Evolutionary conservation across 1,284 basidiomycete genomes (phyloP), one percentile per base, ranked within the genome.

Genomic region (Fomes fomentarius): DNA sequence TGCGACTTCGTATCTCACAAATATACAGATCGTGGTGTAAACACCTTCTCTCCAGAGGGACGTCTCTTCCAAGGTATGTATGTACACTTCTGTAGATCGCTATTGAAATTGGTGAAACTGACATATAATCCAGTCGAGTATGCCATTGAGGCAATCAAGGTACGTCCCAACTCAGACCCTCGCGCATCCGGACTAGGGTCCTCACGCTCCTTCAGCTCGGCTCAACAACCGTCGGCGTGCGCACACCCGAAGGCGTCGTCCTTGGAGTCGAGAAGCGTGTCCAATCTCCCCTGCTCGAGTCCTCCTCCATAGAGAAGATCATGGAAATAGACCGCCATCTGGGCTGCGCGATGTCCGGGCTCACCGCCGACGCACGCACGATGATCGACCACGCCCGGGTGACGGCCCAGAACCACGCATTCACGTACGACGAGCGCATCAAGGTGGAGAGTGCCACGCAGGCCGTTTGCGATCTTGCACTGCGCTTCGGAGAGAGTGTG

Each of bases 371-470:
- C 74, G 97, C 97, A 47, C 85, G 97, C 63, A 99, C 97, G 41
- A 99, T 99, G 93, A 94, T 99, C 73, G 97, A 99, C 81, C 97
- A 99, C 72, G 97, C 96, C n/a, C 86, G 96, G 56, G 94, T 98
- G 52, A 98, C 96, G 5, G 75, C 89, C 22, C 93, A 98, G 76
- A 98, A 96, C 77, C 97, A 99, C 74, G 76, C 87, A 1, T 99
- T 99, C 78, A 97, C 93, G 6, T 99, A 97, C 71, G 93, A 99
- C 77, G 97, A 99, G 76, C 80, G 75, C 65, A 99, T 99, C 76
- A 94, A 94, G 69, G 94, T 99, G 52, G 96, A 98, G 79, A 95
- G 93, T 69, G 94, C 88, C 52, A 98, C 97, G 2, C 97, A 99
- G 78, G 94, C 96, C 0, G 95, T 99, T 37, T 98, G 96, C 74